Conservation (phyloP, 2,329 filamentous ascomycete species). For the Chrysoporthe puriensis region DNA sequence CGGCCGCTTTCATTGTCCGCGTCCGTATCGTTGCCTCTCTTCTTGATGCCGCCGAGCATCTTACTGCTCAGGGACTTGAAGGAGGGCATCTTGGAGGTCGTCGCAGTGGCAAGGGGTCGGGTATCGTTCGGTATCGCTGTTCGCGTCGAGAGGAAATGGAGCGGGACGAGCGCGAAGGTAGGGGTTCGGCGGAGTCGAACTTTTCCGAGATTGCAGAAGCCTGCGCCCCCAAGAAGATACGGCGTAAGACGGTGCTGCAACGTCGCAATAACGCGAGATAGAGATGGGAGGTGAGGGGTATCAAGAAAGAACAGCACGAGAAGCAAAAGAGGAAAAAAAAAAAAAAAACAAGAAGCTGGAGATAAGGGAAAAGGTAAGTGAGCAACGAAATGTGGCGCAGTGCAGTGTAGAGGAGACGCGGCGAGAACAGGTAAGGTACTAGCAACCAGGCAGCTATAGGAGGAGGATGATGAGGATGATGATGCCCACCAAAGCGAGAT, state of each 20-base stretch:
- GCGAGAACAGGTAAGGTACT: neutral
- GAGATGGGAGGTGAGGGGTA: conserved; percentile 15
- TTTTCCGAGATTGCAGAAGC: neutral
- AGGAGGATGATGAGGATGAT: neutral
- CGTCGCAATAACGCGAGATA: neutral
- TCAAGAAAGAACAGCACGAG: conserved; percentile 3
- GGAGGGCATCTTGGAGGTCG: conserved; percentile 29
- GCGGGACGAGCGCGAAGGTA: neutral
- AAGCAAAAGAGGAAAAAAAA: neutral
- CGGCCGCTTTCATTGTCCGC: conserved; percentile 8
- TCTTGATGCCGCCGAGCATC: conserved; percentile 59
- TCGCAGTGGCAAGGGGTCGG: neutral
- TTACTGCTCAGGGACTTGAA: conserved; percentile 60
- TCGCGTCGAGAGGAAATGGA: neutral
- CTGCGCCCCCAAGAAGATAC: neutral
- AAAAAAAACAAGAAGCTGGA: neutral
- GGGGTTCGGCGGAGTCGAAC: neutral
- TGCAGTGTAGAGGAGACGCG: neutral
- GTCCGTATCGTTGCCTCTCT: conserved; percentile 36
- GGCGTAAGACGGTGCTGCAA: conserved; percentile 6
- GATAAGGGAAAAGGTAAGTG: neutral
- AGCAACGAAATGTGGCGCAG: neutral
- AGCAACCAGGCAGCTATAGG: neutral
- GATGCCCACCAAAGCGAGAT: neutral
- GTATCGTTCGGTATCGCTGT: neutral